Conservation (phyloP, 768 basidiomycete genomes). For the Tephrocybe sp. region DNA sequence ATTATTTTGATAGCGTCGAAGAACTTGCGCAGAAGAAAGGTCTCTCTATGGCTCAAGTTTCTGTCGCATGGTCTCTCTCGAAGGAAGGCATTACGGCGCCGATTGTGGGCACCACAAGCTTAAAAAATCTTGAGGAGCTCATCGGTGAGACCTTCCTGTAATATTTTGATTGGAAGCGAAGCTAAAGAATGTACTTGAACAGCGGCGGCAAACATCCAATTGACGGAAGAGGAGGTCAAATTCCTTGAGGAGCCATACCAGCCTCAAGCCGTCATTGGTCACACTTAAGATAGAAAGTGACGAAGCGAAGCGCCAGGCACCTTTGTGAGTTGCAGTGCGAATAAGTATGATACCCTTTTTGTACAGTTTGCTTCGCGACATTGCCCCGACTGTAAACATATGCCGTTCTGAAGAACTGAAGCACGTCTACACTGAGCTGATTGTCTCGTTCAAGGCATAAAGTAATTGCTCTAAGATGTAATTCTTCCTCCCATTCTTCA, state of each 20-base stretch:
- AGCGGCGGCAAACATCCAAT: conserved; percentile 44
- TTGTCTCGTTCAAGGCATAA: no score
- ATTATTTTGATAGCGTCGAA: conserved; percentile 39
- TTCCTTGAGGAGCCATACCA: conserved; percentile 54
- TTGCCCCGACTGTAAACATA: no score
- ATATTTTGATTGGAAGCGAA: background rate
- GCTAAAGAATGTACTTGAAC: background rate
- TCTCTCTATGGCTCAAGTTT: conserved; percentile 55
- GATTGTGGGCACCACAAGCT: conserved; percentile 53
- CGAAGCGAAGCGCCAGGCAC: no score
- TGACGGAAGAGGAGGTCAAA: conserved; percentile 56
- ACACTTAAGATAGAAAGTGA: conserved; percentile 15
- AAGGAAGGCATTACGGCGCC: conserved; percentile 54
- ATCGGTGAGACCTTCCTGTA: conserved; percentile 31
- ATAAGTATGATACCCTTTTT: no score
- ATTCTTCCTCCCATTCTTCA: no score
- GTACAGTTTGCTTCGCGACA: no score
- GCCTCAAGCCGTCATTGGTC: conserved; percentile 43
- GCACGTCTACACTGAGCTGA: no score
- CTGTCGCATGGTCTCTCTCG: conserved; percentile 49
- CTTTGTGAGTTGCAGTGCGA: no score
- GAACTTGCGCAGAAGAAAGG: conserved; percentile 49
- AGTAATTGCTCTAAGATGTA: no score
- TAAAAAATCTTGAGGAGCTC: conserved; percentile 50
- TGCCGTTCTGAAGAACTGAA: no score